phyloP scores from a whole-genome alignment of 192 early-diverging fungal genomes.

The Entrophospora sp. region DNA sequence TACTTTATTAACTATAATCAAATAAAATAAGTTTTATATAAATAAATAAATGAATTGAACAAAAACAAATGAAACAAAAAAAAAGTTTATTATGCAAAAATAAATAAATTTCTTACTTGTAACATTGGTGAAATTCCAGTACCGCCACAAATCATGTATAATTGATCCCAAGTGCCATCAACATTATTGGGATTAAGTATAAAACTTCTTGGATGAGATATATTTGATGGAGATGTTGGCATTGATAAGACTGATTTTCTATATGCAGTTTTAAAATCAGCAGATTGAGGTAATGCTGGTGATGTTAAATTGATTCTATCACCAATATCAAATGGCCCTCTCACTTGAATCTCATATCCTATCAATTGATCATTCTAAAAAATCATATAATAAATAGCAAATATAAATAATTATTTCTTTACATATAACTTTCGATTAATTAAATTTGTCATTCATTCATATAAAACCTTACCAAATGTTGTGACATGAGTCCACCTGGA shows the following conservation, averaged over 20 bases:
- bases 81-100: no score
- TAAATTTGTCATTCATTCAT: no score
- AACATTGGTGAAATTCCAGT: constrained; percentile 16
- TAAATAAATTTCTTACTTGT: background rate
- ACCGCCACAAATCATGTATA: constrained; percentile 20
- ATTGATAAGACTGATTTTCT: no score
- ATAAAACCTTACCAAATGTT: constrained; percentile 14
- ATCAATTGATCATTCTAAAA: background rate
- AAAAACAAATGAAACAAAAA: background rate
- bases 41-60: no score
- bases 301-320: no score
- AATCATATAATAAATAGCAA: background rate
- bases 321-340: constrained; percentile 15
- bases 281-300: no score
- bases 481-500: constrained; percentile 5
- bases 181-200: constrained; percentile 15
- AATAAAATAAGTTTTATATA: background rate
- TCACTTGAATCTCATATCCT: constrained; percentile 15
- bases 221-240: no score
- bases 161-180: constrained; percentile 16
- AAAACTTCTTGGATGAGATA: background rate
- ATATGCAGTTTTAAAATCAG: no score
- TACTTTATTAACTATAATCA: constrained; percentile 5
- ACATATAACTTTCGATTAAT: no score
- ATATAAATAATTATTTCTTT: no score